A percentile compares a stretch with the other conserved stretches of the same genome.
Evolutionary conservation across 116 monocot species (phyloP).

Genomic region (Papilionanthe hybrid): DNA sequence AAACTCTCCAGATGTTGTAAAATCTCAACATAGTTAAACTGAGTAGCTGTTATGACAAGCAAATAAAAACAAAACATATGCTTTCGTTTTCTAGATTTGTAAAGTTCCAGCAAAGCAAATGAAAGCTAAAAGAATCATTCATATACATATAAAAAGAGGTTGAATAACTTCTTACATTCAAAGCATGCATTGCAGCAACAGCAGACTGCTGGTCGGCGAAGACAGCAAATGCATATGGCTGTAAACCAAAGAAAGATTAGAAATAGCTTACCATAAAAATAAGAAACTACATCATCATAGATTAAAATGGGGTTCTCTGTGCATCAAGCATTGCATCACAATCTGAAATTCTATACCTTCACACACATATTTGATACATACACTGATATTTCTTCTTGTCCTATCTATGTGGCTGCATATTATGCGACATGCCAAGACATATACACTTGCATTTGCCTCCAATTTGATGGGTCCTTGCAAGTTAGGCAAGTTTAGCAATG

Average conservation of each 20-base stretch:
- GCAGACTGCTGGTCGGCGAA: constrained; percentile 73
- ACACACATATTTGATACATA: neutral
- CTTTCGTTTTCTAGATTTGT: neutral
- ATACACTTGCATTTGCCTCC: no score
- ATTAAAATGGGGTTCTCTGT: neutral
- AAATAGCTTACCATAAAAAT: neutral
- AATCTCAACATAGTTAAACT: neutral
- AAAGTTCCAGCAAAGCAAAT: neutral
- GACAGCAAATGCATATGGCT: constrained; percentile 84
- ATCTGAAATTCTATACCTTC: neutral
- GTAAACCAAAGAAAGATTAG: constrained; percentile 6
- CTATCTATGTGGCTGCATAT: neutral
- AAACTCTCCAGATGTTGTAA: neutral
- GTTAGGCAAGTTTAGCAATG: no score
- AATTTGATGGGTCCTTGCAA: no score
- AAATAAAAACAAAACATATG: neutral
- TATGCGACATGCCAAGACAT: no score
- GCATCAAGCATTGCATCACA: neutral
- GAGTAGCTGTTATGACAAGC: neutral
- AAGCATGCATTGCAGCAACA: constrained; percentile 49
- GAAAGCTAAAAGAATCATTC: neutral
- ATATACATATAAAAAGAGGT: neutral
- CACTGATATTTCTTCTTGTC: neutral
- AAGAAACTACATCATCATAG: neutral
- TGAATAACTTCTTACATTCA: constrained; percentile 53